Evolutionary conservation across 352 stramenopile genomes (phyloP), one percentile per base, ranked within the genome.

Genomic region (Pythium vanterpoolii): DNA sequence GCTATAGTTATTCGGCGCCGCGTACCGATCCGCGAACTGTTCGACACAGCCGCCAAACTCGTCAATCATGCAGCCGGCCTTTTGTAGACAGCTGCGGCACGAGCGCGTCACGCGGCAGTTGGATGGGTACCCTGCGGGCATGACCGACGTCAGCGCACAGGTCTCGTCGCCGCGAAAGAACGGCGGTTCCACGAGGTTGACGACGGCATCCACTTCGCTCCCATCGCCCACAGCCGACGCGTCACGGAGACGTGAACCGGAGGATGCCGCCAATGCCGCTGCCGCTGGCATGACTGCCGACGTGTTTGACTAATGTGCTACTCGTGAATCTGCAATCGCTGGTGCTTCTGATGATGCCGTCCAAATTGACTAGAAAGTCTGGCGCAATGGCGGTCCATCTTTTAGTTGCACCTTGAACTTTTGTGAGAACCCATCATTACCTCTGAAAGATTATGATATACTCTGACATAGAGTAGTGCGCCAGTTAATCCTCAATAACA

Each of bases 61-160:
- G 50, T 51, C 21, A 33, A 66, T 48, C 59, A 66, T 60, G 23
- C 59, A 66, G 5, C 52, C 51, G 3, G 44, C 23, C 51, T 66
- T 66, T 28, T 66, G 40, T 6, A 66, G 45, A 19, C 59, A 66
- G 21, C 59, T 66, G 2, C 36, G 59, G 23, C 59, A 66, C 24
- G 50, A 51, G 21, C 50, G 59, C 42, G 34, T 33, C 40, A 4
- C 11, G 19, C 40, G 59, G 36, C 59, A 60, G 28, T 66, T 28
- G 19, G 40, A 46, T 23, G 50, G 59, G 24, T 56, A 56, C 13
- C 28, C 42, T 1, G 1, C 24, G 3, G 44, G 40, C n/a, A 51
- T 23, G 4, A 45, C 19, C 0, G 43, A 49, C 21, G 43, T 56
- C 33, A n/a, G 34, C 16, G 50, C 36, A 36, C 59, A 66, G 3